A percentile compares a stretch with the other conserved stretches of the same genome.
Conservation (phyloP, 208 protist species). For the Trypanosoma caninum region DNA sequence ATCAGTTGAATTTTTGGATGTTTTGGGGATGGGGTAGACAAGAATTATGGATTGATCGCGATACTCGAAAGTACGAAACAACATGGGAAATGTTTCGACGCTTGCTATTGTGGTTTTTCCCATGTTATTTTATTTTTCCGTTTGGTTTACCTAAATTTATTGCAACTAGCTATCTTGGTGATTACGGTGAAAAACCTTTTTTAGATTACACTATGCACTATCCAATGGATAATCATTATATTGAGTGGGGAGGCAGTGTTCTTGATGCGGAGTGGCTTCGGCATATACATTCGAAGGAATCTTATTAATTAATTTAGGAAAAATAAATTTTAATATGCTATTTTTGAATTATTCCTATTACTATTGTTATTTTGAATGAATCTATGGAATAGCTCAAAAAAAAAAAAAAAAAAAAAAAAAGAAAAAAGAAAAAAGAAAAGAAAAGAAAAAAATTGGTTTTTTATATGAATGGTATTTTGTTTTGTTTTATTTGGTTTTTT, state of each 20-base stretch:
- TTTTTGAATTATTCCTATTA: slow-evolving; percentile 12
- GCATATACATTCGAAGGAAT: slow-evolving; percentile 88
- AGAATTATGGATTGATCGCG: slow-evolving; percentile 82
- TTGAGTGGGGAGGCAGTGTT: slow-evolving; percentile 80
- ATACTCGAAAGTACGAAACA: slow-evolving; percentile 82
- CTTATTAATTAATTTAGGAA: no score
- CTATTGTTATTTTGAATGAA: neutral
- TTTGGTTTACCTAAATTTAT: slow-evolving; percentile 83
- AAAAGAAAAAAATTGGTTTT: neutral
- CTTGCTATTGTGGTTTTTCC: slow-evolving; percentile 85
- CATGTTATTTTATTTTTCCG: slow-evolving; percentile 86
- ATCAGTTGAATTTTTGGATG: slow-evolving; percentile 89
- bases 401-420: no score
- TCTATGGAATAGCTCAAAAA: no score
- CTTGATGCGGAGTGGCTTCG: slow-evolving; percentile 84
- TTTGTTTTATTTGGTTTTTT: neutral
- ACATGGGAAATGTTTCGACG: slow-evolving; percentile 83
- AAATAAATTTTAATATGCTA: slow-evolving; percentile 30
- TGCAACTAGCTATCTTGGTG: slow-evolving; percentile 66
- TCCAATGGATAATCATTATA: slow-evolving; percentile 85
- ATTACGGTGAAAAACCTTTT: slow-evolving; percentile 88
- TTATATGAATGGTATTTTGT: neutral
- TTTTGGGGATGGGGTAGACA: slow-evolving; percentile 83
- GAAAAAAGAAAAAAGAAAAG: neutral
- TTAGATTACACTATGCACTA: slow-evolving; percentile 73